A percentile compares a stretch with the other conserved stretches of the same genome.
Conservation (phyloP, 768 basidiomycete genomes). For the Mycena albidolilacea region DNA sequence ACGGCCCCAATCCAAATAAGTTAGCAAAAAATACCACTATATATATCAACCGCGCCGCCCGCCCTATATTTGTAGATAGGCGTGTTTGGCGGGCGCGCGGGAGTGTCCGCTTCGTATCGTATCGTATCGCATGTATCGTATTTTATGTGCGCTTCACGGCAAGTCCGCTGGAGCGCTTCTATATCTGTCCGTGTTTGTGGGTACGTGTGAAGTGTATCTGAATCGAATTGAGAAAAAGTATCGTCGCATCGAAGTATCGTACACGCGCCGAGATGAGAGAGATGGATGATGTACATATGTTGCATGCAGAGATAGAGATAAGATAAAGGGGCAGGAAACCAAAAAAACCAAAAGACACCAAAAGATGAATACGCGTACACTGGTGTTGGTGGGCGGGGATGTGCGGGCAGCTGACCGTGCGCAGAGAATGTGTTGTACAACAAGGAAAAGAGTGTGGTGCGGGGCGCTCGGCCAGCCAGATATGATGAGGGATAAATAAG, state of each 20-base stretch:
- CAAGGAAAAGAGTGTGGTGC: neutral
- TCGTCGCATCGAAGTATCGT: neutral
- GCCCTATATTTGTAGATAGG: neutral
- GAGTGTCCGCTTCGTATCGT: neutral
- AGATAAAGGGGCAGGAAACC: neutral
- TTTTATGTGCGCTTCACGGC: no score
- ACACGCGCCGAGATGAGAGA: neutral
- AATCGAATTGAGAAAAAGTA: neutral
- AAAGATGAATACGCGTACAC: neutral
- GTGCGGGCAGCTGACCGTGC: neutral
- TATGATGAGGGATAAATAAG: slow-evolving; percentile 25
- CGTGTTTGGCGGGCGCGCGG: neutral
- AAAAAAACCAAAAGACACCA: neutral
- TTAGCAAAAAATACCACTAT: neutral
- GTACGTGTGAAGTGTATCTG: neutral
- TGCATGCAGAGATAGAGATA: neutral
- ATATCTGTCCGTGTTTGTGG: neutral
- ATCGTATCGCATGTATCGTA: neutral
- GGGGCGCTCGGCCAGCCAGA: neutral
- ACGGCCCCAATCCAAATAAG: neutral
- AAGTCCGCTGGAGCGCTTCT: neutral
- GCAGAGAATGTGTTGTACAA: no score
- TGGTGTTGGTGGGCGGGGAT: neutral
- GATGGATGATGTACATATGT: slow-evolving; percentile 4
- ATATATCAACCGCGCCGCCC: slow-evolving; percentile 6